A percentile compares a stretch with the other conserved stretches of the same genome.
Conservation (phyloP, 352 stramenopile species). For the Phytophthora pini region DNA sequence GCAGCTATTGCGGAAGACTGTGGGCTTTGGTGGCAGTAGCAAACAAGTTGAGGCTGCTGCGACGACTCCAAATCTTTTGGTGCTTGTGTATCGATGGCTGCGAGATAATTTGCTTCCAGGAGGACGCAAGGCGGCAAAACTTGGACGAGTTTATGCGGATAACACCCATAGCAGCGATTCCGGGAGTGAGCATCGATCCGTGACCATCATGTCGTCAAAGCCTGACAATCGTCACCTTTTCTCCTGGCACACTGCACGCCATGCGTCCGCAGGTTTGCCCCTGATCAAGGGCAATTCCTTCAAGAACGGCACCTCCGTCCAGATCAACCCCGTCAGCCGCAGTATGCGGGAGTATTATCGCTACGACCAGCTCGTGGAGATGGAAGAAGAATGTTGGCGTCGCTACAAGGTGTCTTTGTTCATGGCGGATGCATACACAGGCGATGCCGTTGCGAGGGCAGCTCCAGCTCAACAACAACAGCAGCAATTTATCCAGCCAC, state of each 20-base stretch:
- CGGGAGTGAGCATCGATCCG: not conserved
- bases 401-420: slow-evolving; percentile 74
- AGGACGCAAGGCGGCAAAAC: slow-evolving; percentile 22
- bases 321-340: slow-evolving; percentile 58
- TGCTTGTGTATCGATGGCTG: slow-evolving; percentile 11
- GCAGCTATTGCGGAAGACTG: slow-evolving; percentile 44
- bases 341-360: slow-evolving; percentile 62
- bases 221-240: slow-evolving; percentile 18
- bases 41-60: not conserved
- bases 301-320: slow-evolving; percentile 58
- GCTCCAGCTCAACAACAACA: not conserved
- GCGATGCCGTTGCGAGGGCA: not conserved
- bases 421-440: slow-evolving; percentile 51
- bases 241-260: slow-evolving; percentile 13
- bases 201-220: not conserved
- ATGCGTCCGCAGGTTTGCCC: slow-evolving; percentile 19
- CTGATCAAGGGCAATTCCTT: slow-evolving; percentile 47
- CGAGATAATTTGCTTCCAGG: slow-evolving; percentile 9
- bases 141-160: slow-evolving; percentile 25
- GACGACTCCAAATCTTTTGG: not conserved
- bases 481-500: not conserved
- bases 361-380: slow-evolving; percentile 52
- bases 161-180: not conserved
- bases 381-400: slow-evolving; percentile 80
- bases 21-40: slow-evolving; percentile 11